Percentiles rank a stretch among this genome's conserved stretches.
Evolutionary conservation across 768 basidiomycete species (phyloP).

Genomic region (Candolleomyces eurysporus): DNA sequence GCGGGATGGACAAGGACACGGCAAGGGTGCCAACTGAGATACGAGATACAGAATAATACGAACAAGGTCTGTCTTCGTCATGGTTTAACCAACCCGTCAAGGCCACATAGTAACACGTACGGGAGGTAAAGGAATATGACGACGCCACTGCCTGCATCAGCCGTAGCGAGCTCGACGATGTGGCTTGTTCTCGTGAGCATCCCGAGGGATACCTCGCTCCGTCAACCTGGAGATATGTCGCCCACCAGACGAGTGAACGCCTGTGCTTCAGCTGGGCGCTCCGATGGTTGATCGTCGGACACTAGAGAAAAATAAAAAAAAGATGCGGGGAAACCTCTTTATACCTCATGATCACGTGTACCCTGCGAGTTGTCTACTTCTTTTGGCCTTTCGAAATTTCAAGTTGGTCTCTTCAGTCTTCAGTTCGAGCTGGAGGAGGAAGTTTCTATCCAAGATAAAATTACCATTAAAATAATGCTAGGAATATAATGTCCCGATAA

Average conservation of each 20-base stretch:
- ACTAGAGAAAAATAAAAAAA: neutral
- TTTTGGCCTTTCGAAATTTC: too few species aligned
- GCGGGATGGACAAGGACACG: too few species aligned
- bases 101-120: constrained; percentile 77
- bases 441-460: too few species aligned
- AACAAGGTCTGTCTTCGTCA: constrained; percentile 55
- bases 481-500: neutral
- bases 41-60: too few species aligned
- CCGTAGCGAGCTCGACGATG: constrained; percentile 30
- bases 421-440: too few species aligned
- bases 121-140: constrained; percentile 84
- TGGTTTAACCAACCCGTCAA: constrained; percentile 85
- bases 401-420: too few species aligned
- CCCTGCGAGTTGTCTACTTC: neutral
- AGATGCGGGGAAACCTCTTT: neutral
- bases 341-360: neutral
- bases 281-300: constrained; percentile 3
- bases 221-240: constrained; percentile 58
- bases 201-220: constrained; percentile 62
- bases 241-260: constrained; percentile 6
- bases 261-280: constrained; percentile 6
- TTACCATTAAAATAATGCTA: too few species aligned
- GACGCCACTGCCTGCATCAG: constrained; percentile 41
- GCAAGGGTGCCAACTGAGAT: too few species aligned
- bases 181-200: constrained; percentile 44